Percentiles rank a stretch among this genome's conserved stretches.
Evolutionary conservation across 805 yeast species (phyloP).

Genomic region (Kurtzmaniella cleridarum): DNA sequence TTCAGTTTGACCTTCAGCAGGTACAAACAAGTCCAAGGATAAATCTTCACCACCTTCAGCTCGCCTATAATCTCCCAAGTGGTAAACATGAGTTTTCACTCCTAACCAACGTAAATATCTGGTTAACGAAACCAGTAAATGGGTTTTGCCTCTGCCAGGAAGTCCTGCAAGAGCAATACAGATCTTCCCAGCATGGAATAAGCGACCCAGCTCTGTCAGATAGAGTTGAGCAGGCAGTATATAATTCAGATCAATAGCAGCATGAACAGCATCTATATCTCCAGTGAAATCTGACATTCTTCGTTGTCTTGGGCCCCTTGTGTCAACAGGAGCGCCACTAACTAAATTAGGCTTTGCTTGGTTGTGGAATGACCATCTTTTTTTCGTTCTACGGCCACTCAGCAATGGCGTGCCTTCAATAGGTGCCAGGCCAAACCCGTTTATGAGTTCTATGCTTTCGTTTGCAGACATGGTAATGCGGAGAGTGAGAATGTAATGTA

Average conservation of each 20-base stretch:
- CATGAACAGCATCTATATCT: slow-evolving; percentile 56
- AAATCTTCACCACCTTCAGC: slow-evolving; percentile 41
- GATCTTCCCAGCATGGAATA: slow-evolving; percentile 94
- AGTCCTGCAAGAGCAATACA: slow-evolving; percentile 85
- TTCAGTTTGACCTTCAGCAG: slow-evolving; percentile 34
- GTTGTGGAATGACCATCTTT: slow-evolving; percentile 40
- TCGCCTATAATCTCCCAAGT: slow-evolving; percentile 86
- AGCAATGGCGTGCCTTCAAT: slow-evolving; percentile 20
- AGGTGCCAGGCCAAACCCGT: slow-evolving; percentile 35
- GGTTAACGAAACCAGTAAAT: slow-evolving; percentile 83
- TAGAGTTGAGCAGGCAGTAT: slow-evolving; percentile 90
- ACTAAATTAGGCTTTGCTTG: slow-evolving; percentile 32
- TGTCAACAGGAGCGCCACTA: slow-evolving; percentile 11
- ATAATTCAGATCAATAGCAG: slow-evolving; percentile 51
- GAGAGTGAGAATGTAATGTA: neutral
- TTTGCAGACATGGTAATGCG: slow-evolving; percentile 5
- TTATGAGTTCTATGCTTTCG: slow-evolving; percentile 23
- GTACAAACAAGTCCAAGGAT: slow-evolving; percentile 66
- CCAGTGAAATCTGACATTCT: slow-evolving; percentile 37
- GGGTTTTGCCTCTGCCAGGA: slow-evolving; percentile 96
- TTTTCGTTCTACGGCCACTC: slow-evolving; percentile 30
- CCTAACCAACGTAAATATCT: slow-evolving; percentile 95
- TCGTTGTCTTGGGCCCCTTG: slow-evolving; percentile 9
- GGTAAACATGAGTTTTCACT: slow-evolving; percentile 86
- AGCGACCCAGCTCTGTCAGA: slow-evolving; percentile 84